Conservation (phyloP, 306 rosid species). For the Cicer chorassanicum region DNA sequence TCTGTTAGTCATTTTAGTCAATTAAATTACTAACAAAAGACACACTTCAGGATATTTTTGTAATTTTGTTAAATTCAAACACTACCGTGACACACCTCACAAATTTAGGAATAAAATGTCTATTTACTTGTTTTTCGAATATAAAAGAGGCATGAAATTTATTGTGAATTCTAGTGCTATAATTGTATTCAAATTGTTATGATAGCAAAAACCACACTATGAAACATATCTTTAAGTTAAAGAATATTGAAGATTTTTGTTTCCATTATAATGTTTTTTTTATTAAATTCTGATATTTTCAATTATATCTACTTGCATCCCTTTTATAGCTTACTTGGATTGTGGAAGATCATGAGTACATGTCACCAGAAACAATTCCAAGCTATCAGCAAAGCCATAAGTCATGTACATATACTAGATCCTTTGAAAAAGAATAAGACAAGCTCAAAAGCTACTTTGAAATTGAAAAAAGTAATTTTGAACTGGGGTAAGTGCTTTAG, state of each 20-base stretch:
- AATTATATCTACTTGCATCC: not conserved
- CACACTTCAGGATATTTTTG: no score
- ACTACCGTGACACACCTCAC: no score
- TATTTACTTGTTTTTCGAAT: not conserved
- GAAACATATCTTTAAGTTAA: not conserved
- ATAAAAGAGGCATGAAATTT: not conserved
- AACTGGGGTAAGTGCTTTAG: slow-evolving; percentile 48
- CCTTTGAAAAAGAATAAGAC: slow-evolving; percentile 35
- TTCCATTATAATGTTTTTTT: slow-evolving; percentile 5
- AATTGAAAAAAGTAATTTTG: slow-evolving; percentile 38
- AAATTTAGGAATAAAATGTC: no score
- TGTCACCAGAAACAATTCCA: slow-evolving; percentile 52
- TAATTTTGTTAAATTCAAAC: no score
- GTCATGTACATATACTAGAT: slow-evolving; percentile 47
- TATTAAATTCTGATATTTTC: not conserved
- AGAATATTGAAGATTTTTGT: not conserved
- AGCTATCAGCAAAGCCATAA: slow-evolving; percentile 40
- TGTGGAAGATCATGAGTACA: slow-evolving; percentile 47
- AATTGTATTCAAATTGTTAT: no score
- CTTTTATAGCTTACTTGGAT: slow-evolving; percentile 40
- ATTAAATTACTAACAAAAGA: no score
- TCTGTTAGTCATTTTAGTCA: no score
- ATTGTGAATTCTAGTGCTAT: no score
- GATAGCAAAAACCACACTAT: not conserved
- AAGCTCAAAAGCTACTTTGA: slow-evolving; percentile 39